Conservation (phyloP, 2,329 filamentous ascomycete species). For the Pseudocercospora vitis region DNA sequence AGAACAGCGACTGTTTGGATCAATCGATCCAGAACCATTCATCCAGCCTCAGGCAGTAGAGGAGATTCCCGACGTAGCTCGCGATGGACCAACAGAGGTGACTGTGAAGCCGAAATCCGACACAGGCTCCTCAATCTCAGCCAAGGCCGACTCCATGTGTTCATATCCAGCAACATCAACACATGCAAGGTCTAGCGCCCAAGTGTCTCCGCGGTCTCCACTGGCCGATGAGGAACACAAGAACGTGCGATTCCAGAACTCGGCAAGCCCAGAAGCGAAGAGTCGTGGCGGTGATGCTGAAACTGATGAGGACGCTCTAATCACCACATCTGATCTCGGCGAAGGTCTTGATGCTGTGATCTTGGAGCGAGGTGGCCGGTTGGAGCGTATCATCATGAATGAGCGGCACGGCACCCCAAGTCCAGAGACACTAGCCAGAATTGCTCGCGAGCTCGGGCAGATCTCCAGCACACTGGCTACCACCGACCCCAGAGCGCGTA, state of each 20-base stretch:
- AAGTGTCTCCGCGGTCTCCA: no score
- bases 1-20: slow-evolving; percentile 5
- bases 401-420: slow-evolving; percentile 31
- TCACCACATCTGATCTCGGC: slow-evolving; percentile 37
- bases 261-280: slow-evolving; percentile 3
- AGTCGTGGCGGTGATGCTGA: slow-evolving; percentile 8
- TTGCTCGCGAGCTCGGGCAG: slow-evolving; percentile 31
- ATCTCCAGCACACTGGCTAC: slow-evolving; percentile 29
- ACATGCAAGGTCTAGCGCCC: no score
- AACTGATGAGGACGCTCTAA: slow-evolving; percentile 6
- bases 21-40: neutral
- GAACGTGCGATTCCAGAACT: slow-evolving; percentile 3
- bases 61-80: neutral
- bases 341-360: slow-evolving; percentile 44
- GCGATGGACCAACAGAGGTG: neutral
- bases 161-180: no score
- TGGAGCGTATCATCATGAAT: slow-evolving; percentile 44
- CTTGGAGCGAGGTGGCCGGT: slow-evolving; percentile 41
- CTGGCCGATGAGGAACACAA: neutral
- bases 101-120: neutral
- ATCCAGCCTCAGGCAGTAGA: neutral
- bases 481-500: slow-evolving; percentile 6
- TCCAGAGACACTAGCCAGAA: slow-evolving; percentile 25
- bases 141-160: neutral
- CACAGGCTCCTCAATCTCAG: neutral